These are phyloP conservation scores for Penicillium sp. DNA, from an alignment of 2,329 filamentous ascomycete species.

Conservation along the genomic window DNA sequence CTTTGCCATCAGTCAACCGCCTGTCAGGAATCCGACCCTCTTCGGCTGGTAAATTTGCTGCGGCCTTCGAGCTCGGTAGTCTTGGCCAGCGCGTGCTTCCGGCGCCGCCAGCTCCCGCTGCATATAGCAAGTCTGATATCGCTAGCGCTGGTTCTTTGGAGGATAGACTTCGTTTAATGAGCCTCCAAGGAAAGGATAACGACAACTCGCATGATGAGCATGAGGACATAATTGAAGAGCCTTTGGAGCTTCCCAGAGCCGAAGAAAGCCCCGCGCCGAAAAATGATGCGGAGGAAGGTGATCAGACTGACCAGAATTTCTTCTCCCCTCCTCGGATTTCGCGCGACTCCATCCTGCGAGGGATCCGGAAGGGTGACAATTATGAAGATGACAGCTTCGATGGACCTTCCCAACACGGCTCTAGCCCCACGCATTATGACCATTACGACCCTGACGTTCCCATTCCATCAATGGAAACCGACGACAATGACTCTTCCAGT, in stretches of 20 bases:
- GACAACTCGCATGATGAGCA: constrained; percentile 24
- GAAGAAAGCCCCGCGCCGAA: not conserved
- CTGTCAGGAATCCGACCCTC: constrained; percentile 46
- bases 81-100: constrained; percentile 66
- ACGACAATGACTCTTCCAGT: constrained; percentile 52
- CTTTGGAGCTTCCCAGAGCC: constrained; percentile 4
- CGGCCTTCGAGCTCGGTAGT: constrained; percentile 68
- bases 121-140: constrained; percentile 70
- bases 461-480: constrained; percentile 78
- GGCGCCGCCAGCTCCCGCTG: constrained; percentile 64
- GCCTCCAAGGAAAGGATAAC: constrained; percentile 61
- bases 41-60: constrained; percentile 62
- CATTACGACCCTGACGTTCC: constrained; percentile 82
- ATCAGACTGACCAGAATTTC: constrained; percentile 55
- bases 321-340: constrained; percentile 72
- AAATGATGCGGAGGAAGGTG: not conserved
- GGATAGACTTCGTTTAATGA: constrained; percentile 82
- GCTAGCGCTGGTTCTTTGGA: constrained; percentile 78
- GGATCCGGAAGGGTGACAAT: constrained; percentile 67
- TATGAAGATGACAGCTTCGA: constrained; percentile 60
- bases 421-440: constrained; percentile 56
- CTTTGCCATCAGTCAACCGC: constrained; percentile 60
- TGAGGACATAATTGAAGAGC: not conserved
- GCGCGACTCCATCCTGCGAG: constrained; percentile 85
- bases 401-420: constrained; percentile 58